These are phyloP conservation scores for Pseudogymnoascus sp. DNA, from an alignment of 2,329 filamentous ascomycete genomes.

Conservation along the genomic window DNA sequence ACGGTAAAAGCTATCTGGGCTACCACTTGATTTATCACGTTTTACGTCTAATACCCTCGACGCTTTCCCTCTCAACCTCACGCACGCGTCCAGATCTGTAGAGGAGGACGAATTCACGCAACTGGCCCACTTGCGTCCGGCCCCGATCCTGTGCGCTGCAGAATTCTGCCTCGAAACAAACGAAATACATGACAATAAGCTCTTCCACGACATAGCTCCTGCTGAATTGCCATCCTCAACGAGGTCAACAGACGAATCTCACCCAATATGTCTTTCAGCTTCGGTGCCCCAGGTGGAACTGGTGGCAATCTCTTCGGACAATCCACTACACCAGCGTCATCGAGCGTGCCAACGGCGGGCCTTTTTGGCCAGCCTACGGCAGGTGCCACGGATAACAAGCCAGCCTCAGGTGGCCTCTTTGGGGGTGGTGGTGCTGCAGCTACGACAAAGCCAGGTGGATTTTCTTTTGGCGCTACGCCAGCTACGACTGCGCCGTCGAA, in stretches of 20 bases:
- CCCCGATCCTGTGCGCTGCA: background rate
- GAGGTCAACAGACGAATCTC: background rate
- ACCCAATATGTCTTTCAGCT: conserved; percentile 30
- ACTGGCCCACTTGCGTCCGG: background rate
- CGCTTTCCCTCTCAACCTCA: background rate
- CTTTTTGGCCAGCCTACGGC: conserved; percentile 27
- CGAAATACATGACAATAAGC: conserved; percentile 7
- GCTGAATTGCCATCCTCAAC: background rate
- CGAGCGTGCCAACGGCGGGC: conserved; percentile 20
- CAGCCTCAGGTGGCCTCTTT: conserved; percentile 13
- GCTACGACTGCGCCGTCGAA: conserved; percentile 13
- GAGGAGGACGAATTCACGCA: background rate
- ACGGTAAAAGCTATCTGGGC: background rate
- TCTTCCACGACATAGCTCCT: background rate
- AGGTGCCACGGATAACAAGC: background rate
- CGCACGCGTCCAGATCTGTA: background rate
- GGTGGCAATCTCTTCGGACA: conserved; percentile 10
- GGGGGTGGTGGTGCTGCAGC: conserved; percentile 5
- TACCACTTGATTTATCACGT: background rate
- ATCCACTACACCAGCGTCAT: conserved; percentile 17
- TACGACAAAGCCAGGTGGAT: background rate
- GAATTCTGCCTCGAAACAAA: background rate
- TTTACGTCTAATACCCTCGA: background rate
- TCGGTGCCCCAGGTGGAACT: conserved; percentile 22
- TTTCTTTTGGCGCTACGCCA: conserved; percentile 12